Conservation (phyloP, 1,139 yeast genomes). For the Saccharomyces hybrid region DNA sequence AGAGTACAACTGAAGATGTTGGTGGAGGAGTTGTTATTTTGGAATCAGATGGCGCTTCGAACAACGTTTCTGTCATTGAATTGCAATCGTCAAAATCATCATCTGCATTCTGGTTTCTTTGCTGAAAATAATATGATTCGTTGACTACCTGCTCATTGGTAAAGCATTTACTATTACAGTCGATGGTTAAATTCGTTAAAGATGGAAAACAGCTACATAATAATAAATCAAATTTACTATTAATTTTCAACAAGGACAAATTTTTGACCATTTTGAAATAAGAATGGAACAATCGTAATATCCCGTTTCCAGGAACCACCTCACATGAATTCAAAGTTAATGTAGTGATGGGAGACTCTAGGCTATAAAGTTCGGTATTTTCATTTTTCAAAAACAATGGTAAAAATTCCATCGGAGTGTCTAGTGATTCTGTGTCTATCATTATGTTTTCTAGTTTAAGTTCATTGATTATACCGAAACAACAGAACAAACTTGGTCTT, state of each 20-base stretch:
- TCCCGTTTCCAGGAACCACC: slow-evolving; percentile 33
- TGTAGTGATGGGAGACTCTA: slow-evolving; percentile 29
- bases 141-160: slow-evolving; percentile 22
- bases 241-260: slow-evolving; percentile 36
- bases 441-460: slow-evolving; percentile 41
- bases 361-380: slow-evolving; percentile 17
- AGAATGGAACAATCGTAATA: slow-evolving; percentile 25
- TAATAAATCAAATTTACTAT: slow-evolving; percentile 41
- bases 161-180: slow-evolving; percentile 44
- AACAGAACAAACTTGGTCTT: slow-evolving; percentile 34
- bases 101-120: slow-evolving; percentile 8
- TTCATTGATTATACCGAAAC: slow-evolving; percentile 41
- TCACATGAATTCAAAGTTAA: slow-evolving; percentile 31
- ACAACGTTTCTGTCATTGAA: slow-evolving; percentile 24
- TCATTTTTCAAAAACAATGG: slow-evolving; percentile 24
- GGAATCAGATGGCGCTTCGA: slow-evolving; percentile 15
- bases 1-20: slow-evolving; percentile 24
- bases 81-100: slow-evolving; percentile 8
- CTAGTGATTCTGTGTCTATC: slow-evolving; percentile 37
- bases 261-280: slow-evolving; percentile 36
- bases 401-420: slow-evolving; percentile 32
- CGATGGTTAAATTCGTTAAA: slow-evolving; percentile 36
- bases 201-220: slow-evolving; percentile 41
- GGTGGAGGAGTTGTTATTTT: slow-evolving; percentile 28
- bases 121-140: slow-evolving; percentile 21